phyloP scores from a whole-genome alignment of 495 filamentous ascomycete species.

The Talaromyces liani region DNA sequence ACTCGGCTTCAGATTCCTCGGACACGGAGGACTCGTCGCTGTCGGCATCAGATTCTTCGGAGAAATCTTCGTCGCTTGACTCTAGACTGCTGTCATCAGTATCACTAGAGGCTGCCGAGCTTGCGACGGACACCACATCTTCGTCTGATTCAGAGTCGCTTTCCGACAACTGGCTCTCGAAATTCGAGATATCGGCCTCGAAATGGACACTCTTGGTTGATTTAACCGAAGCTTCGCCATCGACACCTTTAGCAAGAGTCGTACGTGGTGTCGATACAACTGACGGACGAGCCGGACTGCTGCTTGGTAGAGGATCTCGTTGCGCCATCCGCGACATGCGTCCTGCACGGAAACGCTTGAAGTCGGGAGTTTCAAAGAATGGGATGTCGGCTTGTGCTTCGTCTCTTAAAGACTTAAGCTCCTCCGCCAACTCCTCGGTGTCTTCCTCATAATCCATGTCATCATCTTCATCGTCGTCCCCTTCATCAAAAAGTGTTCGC shows the following conservation, averaged over 20 bases:
- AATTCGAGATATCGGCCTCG: constrained; percentile 12
- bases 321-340: constrained; percentile 9
- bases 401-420: constrained; percentile 35
- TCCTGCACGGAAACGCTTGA: constrained; percentile 1
- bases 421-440: constrained; percentile 33
- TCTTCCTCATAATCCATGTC: constrained; percentile 31
- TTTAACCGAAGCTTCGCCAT: not conserved
- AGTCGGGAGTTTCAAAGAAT: constrained; percentile 13
- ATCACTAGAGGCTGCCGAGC: constrained; percentile 14
- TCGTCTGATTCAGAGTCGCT: constrained; percentile 18
- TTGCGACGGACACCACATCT: constrained; percentile 20
- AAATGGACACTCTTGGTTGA: constrained; percentile 7
- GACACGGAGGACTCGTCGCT: not conserved
- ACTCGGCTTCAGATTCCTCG: constrained; percentile 10
- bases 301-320: not conserved
- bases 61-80: constrained; percentile 9
- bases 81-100: constrained; percentile 7
- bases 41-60: constrained; percentile 18
- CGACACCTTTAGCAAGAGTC: not conserved
- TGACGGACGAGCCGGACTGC: constrained; percentile 4
- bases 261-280: not conserved
- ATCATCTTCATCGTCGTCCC: constrained; percentile 20
- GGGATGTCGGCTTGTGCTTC: constrained; percentile 26
- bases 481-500: constrained; percentile 17
- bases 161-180: constrained; percentile 12